Percentiles rank a stretch among this genome's conserved stretches.
These are phyloP conservation scores for Cercospora sp. DNA, from an alignment of 2,329 filamentous ascomycete genomes.

Conservation along the genomic window DNA sequence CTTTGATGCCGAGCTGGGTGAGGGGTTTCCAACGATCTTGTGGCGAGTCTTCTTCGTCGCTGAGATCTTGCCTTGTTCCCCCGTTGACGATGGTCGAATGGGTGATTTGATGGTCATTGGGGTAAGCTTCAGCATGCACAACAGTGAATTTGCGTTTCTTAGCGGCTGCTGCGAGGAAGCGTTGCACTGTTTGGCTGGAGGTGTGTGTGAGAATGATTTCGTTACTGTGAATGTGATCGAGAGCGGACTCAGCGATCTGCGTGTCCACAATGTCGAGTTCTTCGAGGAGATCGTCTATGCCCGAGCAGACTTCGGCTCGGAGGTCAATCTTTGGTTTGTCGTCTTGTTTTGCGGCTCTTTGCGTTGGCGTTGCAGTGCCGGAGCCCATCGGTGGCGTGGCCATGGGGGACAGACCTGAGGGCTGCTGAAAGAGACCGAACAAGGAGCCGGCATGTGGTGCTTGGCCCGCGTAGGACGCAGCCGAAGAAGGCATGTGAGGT, in stretches of 20 bases:
- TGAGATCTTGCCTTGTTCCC: conserved; percentile 42
- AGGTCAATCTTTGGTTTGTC: conserved; percentile 59
- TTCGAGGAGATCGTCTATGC: conserved; percentile 93
- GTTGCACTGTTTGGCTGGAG: conserved; percentile 81
- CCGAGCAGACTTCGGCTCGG: conserved; percentile 86
- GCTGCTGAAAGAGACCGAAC: conserved; percentile 70
- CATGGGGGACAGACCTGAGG: conserved; percentile 52
- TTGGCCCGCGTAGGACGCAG: conserved; percentile 62
- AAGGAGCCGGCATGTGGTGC: conserved; percentile 65
- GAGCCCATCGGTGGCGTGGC: conserved; percentile 17
- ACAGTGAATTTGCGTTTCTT: conserved; percentile 90
- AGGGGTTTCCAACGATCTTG: conserved; percentile 71
- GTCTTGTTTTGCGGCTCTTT: conserved; percentile 39
- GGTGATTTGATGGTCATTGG: conserved; percentile 66
- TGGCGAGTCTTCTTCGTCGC: conserved; percentile 46
- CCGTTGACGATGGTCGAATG: conserved; percentile 63
- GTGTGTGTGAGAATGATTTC: conserved; percentile 90
- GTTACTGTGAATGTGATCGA: conserved; percentile 89
- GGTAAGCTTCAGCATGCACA: conserved; percentile 73
- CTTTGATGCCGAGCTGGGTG: conserved; percentile 72
- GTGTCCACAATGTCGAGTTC: conserved; percentile 91
- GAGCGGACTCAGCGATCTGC: conserved; percentile 83
- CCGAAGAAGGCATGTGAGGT: conserved; percentile 62
- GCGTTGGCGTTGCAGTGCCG: conserved; percentile 34
- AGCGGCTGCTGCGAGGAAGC: conserved; percentile 84